A percentile compares a stretch with the other conserved stretches of the same genome.
phyloP scores from a whole-genome alignment of 352 stramenopile genomes.

The Phytophthora pinifolia region DNA sequence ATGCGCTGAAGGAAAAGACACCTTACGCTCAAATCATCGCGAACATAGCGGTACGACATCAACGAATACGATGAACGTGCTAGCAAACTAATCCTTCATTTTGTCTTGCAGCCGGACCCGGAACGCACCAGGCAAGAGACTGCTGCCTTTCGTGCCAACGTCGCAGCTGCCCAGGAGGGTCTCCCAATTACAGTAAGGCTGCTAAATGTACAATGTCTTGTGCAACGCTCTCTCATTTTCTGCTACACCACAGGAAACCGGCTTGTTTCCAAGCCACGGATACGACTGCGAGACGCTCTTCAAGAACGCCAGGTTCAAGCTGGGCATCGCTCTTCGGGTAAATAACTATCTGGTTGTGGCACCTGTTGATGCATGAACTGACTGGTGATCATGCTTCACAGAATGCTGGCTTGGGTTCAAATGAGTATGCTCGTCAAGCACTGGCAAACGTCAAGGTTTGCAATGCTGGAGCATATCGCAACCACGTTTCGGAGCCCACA shows the following conservation, averaged over 20 bases:
- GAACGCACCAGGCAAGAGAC: constrained; percentile 73
- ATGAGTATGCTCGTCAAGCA: constrained; percentile 66
- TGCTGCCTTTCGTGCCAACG: constrained; percentile 62
- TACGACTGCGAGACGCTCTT: constrained; percentile 81
- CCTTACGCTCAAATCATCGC: constrained; percentile 70
- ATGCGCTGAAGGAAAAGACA: constrained; percentile 63
- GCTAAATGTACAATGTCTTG: background rate
- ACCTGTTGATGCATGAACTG: background rate
- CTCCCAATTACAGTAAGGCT: constrained; percentile 48
- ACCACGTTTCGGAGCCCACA: constrained; percentile 54
- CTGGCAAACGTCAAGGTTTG: constrained; percentile 67
- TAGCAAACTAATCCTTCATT: background rate
- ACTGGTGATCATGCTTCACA: constrained; percentile 7
- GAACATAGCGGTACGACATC: constrained; percentile 43
- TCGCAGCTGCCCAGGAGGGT: constrained; percentile 58
- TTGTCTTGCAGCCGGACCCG: constrained; percentile 47
- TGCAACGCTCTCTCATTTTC: background rate
- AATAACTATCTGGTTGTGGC: background rate
- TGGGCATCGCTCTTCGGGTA: constrained; percentile 70
- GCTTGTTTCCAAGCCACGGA: constrained; percentile 67
- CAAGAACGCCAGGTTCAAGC: constrained; percentile 81
- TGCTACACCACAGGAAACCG: constrained; percentile 44
- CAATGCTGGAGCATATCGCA: constrained; percentile 69
- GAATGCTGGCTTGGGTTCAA: constrained; percentile 67
- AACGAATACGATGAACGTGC: background rate